phyloP scores from a whole-genome alignment of 164 flowering plant genomes.

The Vitis cinerea region DNA sequence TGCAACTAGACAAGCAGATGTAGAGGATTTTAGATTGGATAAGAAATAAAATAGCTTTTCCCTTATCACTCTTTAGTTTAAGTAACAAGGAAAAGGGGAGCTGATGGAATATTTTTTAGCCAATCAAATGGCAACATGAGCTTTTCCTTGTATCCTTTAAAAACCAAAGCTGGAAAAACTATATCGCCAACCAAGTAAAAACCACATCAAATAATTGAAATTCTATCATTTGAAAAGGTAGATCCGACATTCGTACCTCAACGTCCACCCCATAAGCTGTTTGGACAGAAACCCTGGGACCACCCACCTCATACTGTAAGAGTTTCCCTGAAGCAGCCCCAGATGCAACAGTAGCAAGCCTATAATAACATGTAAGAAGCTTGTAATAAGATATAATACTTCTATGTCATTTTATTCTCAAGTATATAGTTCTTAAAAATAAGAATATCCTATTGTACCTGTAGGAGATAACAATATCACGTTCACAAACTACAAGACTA shows the following conservation, averaged over 20 bases:
- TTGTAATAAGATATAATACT: conserved; percentile 2
- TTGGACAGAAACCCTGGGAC: conserved; percentile 94
- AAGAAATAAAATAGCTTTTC: no score
- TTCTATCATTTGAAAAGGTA: neutral
- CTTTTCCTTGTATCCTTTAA: no score
- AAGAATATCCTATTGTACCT: conserved; percentile 39
- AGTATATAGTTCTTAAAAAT: neutral
- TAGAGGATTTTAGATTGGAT: no score
- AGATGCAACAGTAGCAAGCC: conserved; percentile 98
- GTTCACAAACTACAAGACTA: conserved; percentile 77
- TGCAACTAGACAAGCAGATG: no score
- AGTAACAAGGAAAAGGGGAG: no score
- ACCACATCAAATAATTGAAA: neutral
- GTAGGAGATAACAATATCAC: conserved; percentile 66
- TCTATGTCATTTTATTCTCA: neutral
- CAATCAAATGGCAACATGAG: no score
- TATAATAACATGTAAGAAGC: conserved; percentile 25
- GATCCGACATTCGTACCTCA: conserved; percentile 58
- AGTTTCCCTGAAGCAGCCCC: conserved; percentile 99
- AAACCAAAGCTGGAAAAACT: no score
- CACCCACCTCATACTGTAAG: conserved; percentile 95
- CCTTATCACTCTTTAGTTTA: no score
- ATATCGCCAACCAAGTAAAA: no score
- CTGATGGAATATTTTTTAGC: no score
- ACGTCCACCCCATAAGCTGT: conserved; percentile 98